Evolutionary conservation across 1,284 basidiomycete species (phyloP).

Genomic region (Coniferiporia weirii): DNA sequence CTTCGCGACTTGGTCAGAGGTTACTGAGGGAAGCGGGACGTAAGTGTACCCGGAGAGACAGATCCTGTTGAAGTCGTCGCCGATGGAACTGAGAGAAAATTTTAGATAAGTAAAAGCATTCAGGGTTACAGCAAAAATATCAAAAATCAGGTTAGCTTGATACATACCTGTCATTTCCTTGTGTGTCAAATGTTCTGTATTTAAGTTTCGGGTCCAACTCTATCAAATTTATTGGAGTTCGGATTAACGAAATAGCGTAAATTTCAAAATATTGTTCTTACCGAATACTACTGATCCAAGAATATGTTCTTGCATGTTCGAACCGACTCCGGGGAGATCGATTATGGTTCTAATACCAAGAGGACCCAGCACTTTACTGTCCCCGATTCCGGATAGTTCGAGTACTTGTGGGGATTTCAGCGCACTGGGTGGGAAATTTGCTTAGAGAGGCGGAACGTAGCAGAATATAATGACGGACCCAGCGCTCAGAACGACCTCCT

Average conservation of each 20-base stretch:
- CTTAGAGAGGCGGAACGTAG: not conserved
- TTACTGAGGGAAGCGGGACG: constrained; percentile 19
- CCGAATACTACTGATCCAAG: constrained; percentile 20
- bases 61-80: constrained; percentile 15
- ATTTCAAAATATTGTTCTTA: constrained; percentile 3
- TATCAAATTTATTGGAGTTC: constrained; percentile 4
- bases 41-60: constrained; percentile 17
- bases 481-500: constrained; percentile 36
- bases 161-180: constrained; percentile 17
- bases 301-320: constrained; percentile 31
- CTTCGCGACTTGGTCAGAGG: constrained; percentile 14
- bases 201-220: constrained; percentile 11
- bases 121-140: not conserved
- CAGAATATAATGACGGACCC: constrained; percentile 21
- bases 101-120: not conserved
- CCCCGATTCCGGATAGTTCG: constrained; percentile 38
- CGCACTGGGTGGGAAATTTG: constrained; percentile 20
- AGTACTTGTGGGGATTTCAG: constrained; percentile 31
- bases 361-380: constrained; percentile 24
- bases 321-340: constrained; percentile 33
- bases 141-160: not conserved
- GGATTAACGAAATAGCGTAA: not conserved
- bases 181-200: constrained; percentile 14
- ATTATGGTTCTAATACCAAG: constrained; percentile 30
- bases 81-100: constrained; percentile 5